Evolutionary conservation across 805 yeast species (phyloP).

Genomic region (Pichia manshurica): DNA sequence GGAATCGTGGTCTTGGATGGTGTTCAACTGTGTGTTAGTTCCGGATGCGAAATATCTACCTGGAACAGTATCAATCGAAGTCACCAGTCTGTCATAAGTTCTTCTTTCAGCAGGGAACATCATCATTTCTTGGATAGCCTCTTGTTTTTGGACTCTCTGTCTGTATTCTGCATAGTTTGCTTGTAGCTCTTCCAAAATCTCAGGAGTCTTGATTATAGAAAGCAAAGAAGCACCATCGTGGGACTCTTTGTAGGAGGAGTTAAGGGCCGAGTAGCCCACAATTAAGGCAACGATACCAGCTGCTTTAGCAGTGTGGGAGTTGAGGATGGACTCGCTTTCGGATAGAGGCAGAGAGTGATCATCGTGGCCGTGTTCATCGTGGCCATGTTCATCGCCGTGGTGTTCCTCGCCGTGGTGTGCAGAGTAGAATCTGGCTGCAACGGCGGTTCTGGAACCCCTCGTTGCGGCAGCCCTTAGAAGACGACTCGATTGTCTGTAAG

Average conservation of each 20-base stretch:
- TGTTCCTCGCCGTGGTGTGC: slow-evolving; percentile 11
- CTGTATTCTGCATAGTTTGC: slow-evolving; percentile 21
- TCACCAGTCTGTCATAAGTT: slow-evolving; percentile 15
- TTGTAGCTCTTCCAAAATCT: slow-evolving; percentile 19
- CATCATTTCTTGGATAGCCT: slow-evolving; percentile 19
- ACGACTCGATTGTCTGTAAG: not conserved
- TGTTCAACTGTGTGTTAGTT: slow-evolving; percentile 23
- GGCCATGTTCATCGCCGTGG: slow-evolving; percentile 10
- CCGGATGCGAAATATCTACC: slow-evolving; percentile 28
- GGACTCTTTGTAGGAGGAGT: slow-evolving; percentile 44
- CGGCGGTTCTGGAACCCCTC: not conserved
- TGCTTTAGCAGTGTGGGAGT: slow-evolving; percentile 21
- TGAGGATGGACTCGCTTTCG: slow-evolving; percentile 28
- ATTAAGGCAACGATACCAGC: slow-evolving; percentile 23
- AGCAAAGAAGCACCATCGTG: slow-evolving; percentile 31
- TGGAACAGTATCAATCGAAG: slow-evolving; percentile 28
- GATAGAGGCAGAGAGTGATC: slow-evolving; percentile 21
- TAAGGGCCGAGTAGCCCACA: slow-evolving; percentile 41
- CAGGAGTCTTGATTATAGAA: slow-evolving; percentile 17
- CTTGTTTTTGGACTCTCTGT: slow-evolving; percentile 20
- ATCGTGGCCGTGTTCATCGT: slow-evolving; percentile 16
- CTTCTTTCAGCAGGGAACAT: slow-evolving; percentile 17
- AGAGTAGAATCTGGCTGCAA: slow-evolving; percentile 10
- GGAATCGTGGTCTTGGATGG: slow-evolving; percentile 23
- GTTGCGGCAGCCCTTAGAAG: not conserved